A percentile compares a stretch with the other conserved stretches of the same genome.
Conservation (phyloP, 1,139 yeast genomes). For the Magnusiomyces fungicola region DNA sequence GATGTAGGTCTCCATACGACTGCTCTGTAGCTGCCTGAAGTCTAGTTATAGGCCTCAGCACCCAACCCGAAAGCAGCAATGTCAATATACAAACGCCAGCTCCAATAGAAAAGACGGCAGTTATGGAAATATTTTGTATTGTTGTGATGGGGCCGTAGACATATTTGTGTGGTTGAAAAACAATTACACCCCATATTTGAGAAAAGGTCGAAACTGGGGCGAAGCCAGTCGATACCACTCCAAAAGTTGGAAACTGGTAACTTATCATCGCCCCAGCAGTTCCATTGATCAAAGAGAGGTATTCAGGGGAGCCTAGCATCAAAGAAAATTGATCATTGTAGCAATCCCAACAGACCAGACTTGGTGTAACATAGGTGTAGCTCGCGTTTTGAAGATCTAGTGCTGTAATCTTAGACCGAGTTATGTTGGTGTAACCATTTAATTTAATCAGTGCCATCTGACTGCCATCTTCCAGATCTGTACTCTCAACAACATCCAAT, state of each 20-base stretch:
- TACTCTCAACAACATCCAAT: slow-evolving; percentile 42
- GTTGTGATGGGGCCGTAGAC: slow-evolving; percentile 61
- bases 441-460: slow-evolving; percentile 27
- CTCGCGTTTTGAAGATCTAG: slow-evolving; percentile 9
- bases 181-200: slow-evolving; percentile 61
- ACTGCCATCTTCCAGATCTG: slow-evolving; percentile 36
- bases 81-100: slow-evolving; percentile 69
- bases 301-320: slow-evolving; percentile 15
- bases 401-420: slow-evolving; percentile 6
- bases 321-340: slow-evolving; percentile 17
- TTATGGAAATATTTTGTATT: slow-evolving; percentile 64
- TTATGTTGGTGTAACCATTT: slow-evolving; percentile 5
- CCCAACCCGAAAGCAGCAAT: slow-evolving; percentile 77
- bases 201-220: slow-evolving; percentile 45
- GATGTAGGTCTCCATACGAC: slow-evolving; percentile 18
- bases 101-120: slow-evolving; percentile 75
- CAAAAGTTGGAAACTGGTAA: slow-evolving; percentile 36
- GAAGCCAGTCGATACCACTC: slow-evolving; percentile 60
- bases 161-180: slow-evolving; percentile 52
- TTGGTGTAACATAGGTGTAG: slow-evolving; percentile 20
- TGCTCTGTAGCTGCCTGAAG: slow-evolving; percentile 82
- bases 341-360: slow-evolving; percentile 16
- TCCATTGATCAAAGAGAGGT: slow-evolving; percentile 31
- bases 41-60: slow-evolving; percentile 75
- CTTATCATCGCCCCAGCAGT: slow-evolving; percentile 47